phyloP scores from a whole-genome alignment of 139 green algal genomes.

The Nannochloris sp. region DNA sequence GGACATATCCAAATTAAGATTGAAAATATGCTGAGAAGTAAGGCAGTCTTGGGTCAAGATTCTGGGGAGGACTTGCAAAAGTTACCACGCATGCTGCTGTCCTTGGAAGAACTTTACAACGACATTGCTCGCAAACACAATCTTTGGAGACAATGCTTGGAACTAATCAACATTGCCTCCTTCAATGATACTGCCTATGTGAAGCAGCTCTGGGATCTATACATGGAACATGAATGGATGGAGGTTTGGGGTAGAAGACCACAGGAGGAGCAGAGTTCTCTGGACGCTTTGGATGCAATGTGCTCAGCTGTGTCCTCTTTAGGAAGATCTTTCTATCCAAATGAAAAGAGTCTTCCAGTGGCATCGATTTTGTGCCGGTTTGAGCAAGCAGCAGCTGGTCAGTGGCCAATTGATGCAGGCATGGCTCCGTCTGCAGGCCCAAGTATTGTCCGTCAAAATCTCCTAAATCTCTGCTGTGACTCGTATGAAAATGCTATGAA shows the following conservation, averaged over 20 bases:
- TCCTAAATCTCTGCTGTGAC: constrained; percentile 3
- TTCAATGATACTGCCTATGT: constrained; percentile 36
- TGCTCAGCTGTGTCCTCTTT: constrained; percentile 28
- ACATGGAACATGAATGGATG: constrained; percentile 31
- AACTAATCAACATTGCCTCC: constrained; percentile 60
- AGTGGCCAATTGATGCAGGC: constrained; percentile 40
- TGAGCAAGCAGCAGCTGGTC: constrained; percentile 56
- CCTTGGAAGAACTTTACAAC: constrained; percentile 73
- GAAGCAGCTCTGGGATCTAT: constrained; percentile 73
- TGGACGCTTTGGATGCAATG: constrained; percentile 14
- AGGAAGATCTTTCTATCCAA: constrained; percentile 49
- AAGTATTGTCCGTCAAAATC: background rate
- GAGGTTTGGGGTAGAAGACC: background rate
- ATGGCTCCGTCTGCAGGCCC: background rate
- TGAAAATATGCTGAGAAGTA: background rate
- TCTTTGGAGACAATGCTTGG: constrained; percentile 66
- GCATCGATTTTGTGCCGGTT: constrained; percentile 58
- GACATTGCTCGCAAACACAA: constrained; percentile 31
- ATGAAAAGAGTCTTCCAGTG: constrained; percentile 51
- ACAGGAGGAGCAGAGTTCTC: background rate
- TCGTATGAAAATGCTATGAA: constrained; percentile 26
- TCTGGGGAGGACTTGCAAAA: background rate
- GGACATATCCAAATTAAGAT: constrained; percentile 46
- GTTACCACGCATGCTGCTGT: constrained; percentile 19
- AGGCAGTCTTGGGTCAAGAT: background rate